Percentiles rank a stretch among this genome's conserved stretches.
Evolutionary conservation across 768 basidiomycete genomes (phyloP).

Genomic region (Ephemerocybe angulata): DNA sequence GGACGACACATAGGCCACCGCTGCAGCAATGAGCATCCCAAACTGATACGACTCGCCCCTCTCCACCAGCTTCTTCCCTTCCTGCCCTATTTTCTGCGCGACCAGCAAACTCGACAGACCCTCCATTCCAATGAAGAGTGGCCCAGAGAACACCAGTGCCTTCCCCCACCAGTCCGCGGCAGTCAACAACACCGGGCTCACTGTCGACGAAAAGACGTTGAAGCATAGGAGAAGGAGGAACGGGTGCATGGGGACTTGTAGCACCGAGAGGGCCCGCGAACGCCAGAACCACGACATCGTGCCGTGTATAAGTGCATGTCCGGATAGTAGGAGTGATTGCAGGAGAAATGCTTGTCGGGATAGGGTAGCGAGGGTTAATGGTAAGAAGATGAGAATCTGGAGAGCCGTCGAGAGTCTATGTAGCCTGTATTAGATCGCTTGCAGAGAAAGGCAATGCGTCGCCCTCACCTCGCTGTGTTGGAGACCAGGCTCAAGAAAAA

Average conservation of each 20-base stretch:
- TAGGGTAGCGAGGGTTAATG: constrained; percentile 79
- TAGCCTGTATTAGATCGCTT: constrained; percentile 4
- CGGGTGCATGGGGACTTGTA: constrained; percentile 84
- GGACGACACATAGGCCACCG: constrained; percentile 74
- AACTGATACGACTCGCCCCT: constrained; percentile 77
- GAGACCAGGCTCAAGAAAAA: constrained; percentile 63
- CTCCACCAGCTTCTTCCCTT: constrained; percentile 62
- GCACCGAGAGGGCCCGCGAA: constrained; percentile 65
- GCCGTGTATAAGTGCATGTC: constrained; percentile 79
- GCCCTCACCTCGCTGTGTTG: constrained; percentile 55
- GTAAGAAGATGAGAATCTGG: constrained; percentile 81
- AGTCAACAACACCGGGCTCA: constrained; percentile 52
- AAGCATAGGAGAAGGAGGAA: constrained; percentile 84
- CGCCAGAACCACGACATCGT: constrained; percentile 71
- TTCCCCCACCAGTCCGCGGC: constrained; percentile 72
- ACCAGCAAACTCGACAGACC: constrained; percentile 81
- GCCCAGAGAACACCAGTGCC: constrained; percentile 65
- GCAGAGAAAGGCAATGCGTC: not conserved
- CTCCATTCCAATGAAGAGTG: constrained; percentile 78
- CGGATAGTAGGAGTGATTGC: constrained; percentile 71
- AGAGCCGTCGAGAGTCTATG: constrained; percentile 68
- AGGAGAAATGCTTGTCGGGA: constrained; percentile 77
- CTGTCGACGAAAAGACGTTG: constrained; percentile 72
- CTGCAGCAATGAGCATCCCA: constrained; percentile 68
- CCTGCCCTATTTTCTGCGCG: constrained; percentile 75